Evolutionary conservation across 257 asterid species (phyloP), one percentile per base, ranked within the genome.

Genomic region (Nemophila menziesii): DNA sequence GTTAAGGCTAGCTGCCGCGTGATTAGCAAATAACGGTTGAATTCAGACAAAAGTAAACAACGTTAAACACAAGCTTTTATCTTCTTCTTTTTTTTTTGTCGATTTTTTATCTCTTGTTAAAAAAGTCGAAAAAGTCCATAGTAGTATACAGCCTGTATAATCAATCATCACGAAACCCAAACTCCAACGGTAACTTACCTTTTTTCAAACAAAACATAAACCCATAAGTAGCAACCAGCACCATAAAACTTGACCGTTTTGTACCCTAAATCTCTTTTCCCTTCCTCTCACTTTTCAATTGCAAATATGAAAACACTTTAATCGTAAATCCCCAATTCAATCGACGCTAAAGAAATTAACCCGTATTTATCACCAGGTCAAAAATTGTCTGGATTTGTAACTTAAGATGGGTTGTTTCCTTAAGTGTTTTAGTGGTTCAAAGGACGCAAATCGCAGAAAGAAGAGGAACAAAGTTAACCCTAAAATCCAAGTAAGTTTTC

Each of bases 361-460:
- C 33, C 33, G 9, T 9, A 4, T 4, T 24, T 24, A 4, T 24
- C 9, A 9, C 33, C 9, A 24, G 9, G n/a, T n/a, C 33, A 24
- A 24, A 9, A 24, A 24, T 24, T 24, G 33, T 13, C 12, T 29
- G 2, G 5, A 10, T 29, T 39, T 39, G 43, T 8, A 5, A 2
- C 11, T 1, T 13, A 13, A 48, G 58, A 86, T 90, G 99, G 94
- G 93, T 22, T 81, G 96, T 51, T 77, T 90, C 58, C 79, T 74
- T 37, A 93, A 87, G 5, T 90, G 99, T 58, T 90, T 90, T 52
- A 92, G 99, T 18, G 75, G 76, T 18, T 69, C 50, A n/a, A 68
- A 80, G 70, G 79, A 73, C 38, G 65, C 60, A 39, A 77, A 54
- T 45, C 78, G 78, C 60, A 73, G 72, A 15, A 85, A 58, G 34